Base-by-base conservation (phyloP, 202 grass and related monocot genomes). In the Digitaria exilis region DNA sequence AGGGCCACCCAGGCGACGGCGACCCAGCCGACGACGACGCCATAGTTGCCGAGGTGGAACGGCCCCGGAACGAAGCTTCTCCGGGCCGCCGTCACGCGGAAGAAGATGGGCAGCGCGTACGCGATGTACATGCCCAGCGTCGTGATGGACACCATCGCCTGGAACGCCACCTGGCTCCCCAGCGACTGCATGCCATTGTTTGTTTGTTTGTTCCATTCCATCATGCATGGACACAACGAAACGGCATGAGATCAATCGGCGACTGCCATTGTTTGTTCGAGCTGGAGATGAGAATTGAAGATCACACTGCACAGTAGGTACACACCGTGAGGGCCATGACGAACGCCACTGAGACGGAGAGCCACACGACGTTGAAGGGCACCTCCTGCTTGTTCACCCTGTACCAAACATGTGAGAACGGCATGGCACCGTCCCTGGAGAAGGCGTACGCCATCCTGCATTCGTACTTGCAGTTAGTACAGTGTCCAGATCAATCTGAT, bases 391-490 rank as follows among this genome's bases (percentile, higher is more conserved):
- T 85, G 86, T 85, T 96, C 42, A 96, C 84, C 35, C 82, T 68
- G 9, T 89, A 69, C 90, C 88, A 96, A 2, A 93, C 55, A 14
- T 29, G 63, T 17, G 90, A 93, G 2, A 96, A 49, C 18, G 90
- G 90, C 86, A 96, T 87, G 14, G 90, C 94, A 34, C 90, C 84
- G 79, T 96, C 94, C 22, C 94, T 78, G 0, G 94, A 94, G 76
- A 97, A 97, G 29, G 91, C 94, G 13, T 97, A 97, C 4, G 76
- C 91, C 94, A 90, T 97, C 85, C 94, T 96, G n/a, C n/a, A n/a
- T n/a, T n/a, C n/a, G n/a, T n/a, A n/a, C n/a, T n/a, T n/a, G n/a
- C n/a, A n/a, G n/a, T n/a, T n/a, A n/a, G n/a, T n/a, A n/a, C n/a
- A n/a, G n/a, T n/a, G n/a, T n/a, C n/a, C n/a, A n/a, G n/a, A n/a